Evolutionary conservation across 768 basidiomycete genomes (phyloP).

Genomic region (Baorangia bicolor): DNA sequence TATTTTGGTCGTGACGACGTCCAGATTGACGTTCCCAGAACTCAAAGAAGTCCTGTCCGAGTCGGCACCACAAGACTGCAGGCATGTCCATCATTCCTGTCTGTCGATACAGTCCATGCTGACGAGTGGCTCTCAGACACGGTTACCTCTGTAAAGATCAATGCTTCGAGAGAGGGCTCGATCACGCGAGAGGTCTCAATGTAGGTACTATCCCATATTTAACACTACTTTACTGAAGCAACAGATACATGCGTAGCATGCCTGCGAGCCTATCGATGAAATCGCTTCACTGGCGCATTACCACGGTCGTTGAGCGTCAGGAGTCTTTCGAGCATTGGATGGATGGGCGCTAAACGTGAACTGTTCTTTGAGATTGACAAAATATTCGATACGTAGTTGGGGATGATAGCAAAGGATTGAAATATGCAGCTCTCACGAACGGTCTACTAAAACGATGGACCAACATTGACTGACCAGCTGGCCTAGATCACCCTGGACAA

Average conservation of each 20-base stretch:
- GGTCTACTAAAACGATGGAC: background rate
- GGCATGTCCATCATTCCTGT: background rate
- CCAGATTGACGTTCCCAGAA: background rate
- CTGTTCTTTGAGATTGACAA: no score
- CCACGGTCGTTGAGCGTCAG: background rate
- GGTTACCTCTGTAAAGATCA: slow-evolving; percentile 16
- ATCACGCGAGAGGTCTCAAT: slow-evolving; percentile 13
- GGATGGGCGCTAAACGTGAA: background rate
- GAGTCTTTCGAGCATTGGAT: background rate
- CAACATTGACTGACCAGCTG: no score
- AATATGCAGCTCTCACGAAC: no score
- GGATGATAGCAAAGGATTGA: no score
- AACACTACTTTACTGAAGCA: background rate
- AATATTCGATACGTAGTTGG: no score
- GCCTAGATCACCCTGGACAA: no score
- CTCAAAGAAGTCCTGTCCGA: no score
- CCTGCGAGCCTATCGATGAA: slow-evolving; percentile 7
- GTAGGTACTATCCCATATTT: background rate
- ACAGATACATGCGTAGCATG: background rate
- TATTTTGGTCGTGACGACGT: background rate
- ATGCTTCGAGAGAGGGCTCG: slow-evolving; percentile 5
- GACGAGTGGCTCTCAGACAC: slow-evolving; percentile 2
- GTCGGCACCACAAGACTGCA: slow-evolving; percentile 6
- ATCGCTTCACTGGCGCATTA: background rate
- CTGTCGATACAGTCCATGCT: background rate